Evolutionary conservation across 2,329 filamentous ascomycete genomes (phyloP), one percentile per base, ranked within the genome.

Genomic region (Colletotrichum incanum): DNA sequence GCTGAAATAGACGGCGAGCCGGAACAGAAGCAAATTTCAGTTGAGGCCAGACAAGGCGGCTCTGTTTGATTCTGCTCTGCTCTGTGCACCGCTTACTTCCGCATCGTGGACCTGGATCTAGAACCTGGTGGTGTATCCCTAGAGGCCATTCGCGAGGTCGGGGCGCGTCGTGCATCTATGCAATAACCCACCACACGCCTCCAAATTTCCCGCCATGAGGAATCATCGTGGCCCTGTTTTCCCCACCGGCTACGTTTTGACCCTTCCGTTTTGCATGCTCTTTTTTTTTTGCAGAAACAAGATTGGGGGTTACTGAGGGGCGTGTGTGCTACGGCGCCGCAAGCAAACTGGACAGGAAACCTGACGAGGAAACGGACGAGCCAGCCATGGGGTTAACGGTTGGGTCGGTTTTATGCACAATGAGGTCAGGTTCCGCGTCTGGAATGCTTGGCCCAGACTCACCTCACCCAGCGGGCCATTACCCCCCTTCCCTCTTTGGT

Each of bases 391-490:
- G 20, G 26, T 23, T 8, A 52, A 71, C 68, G 68, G 64, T 63
- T 37, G 5, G n/a, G 20, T 23, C 56, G 26, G 50, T 4, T 9
- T 52, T 3, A 67, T 67, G 68, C 64, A 71, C 68, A 43, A 67
- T 71, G 68, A 71, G 55, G 47, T 71, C 68, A 69, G 49, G 20
- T 26, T 59, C 47, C 26, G 39, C 52, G 41, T 16, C 50, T 39
- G n/a, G 31, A 60, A 26, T 28, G 20, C 7, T 62, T 41, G n/a
- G 18, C 37, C 50, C 47, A 34, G 52, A 67, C 41, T 71, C 41
- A 67, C 67, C 67, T 71, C 67, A 71, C 67, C 67, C 54, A 66
- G 31, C 60, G 61, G 16, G n/a, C 55, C 39, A 26, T 28, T 23
- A 26, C 55, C 31, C 39, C 39, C 23, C 37, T 14, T 26, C 55